Evolutionary conservation across 257 asterid genomes (phyloP), one percentile per base, ranked within the genome.

Genomic region (Fraxinus anomala): DNA sequence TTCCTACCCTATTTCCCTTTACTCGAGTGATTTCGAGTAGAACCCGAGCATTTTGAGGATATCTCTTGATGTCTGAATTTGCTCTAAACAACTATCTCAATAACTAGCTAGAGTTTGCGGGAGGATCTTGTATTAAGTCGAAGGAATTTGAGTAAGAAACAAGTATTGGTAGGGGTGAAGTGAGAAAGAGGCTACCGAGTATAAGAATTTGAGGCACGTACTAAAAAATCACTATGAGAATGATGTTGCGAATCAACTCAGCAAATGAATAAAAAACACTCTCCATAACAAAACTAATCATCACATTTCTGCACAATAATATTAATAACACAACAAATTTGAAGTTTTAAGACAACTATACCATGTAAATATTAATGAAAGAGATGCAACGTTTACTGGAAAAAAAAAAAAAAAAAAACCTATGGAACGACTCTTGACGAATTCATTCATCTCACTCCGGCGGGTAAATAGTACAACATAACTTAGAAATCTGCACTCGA

Each of bases 361-460:
- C 6, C 3, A 23, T 24, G 68, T 61, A 31, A 61, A 61, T 31
- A 61, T 10, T 24, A 61, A 61, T 61, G 31, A 61, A 21, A 31
- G 59, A 72, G 28, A 68, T 79, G 21, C 36, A 13, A 70, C 68
- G 70, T 74, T 21, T 47, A 75, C 79, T 1, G 0, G 8, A 0
- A 31, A 31, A 31, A 31, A 3, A 31, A 31, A 31, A 31, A 31
- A 31, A 30, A 30, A 30, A 75, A 74, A 54, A 65, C 28, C 33
- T 34, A 72, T 0, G 21, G 26, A 76, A 79, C 42, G 61, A 68
- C 73, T 66, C 40, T 34, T 8, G 74, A 82, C 61, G 51, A 73
- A 70, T 40, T 21, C 42, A 26, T 76, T 73, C 72, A 49, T 40
- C 86, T 54, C 63, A 56, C 84, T 34, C 61, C 37, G 47, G 40